Conservation (phyloP, 805 yeast genomes). For the Lipomyces sp. region DNA sequence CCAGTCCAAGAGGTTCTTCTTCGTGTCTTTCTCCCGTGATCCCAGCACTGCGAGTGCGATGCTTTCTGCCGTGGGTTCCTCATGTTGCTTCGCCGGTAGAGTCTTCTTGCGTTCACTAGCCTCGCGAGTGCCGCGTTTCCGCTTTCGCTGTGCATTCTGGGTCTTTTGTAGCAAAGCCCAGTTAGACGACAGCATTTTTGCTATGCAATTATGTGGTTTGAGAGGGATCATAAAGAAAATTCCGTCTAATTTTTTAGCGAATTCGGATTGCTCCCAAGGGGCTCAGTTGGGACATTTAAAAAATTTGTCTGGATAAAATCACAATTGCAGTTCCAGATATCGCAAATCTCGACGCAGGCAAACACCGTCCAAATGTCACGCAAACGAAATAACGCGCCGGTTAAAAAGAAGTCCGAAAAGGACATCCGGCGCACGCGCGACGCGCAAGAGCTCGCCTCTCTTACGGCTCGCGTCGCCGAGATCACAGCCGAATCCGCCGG, state of each 20-base stretch:
- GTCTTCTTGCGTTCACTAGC: neutral
- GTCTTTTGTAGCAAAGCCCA: constrained; percentile 21
- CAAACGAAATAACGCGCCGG: neutral
- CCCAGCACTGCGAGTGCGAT: neutral
- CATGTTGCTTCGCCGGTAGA: neutral
- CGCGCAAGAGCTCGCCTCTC: constrained; percentile 8
- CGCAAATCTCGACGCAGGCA: constrained; percentile 11
- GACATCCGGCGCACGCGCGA: constrained; percentile 12
- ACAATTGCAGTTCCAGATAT: too few relatives aligned
- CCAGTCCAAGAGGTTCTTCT: constrained; percentile 27
- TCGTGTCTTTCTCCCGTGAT: neutral
- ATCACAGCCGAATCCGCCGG: constrained; percentile 9
- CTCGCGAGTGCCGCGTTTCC: constrained; percentile 1
- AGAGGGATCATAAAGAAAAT: too few relatives aligned
- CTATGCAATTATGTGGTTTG: constrained; percentile 6
- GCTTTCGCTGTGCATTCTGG: neutral
- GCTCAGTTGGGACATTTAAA: too few relatives aligned
- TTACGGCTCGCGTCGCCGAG: constrained; percentile 10
- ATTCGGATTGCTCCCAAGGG: too few relatives aligned
- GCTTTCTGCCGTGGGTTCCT: neutral
- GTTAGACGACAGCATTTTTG: constrained; percentile 18
- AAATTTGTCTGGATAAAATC: too few relatives aligned
- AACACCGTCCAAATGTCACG: constrained; percentile 3
- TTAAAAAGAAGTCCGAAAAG: constrained; percentile 7
- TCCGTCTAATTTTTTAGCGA: too few relatives aligned